Evolutionary conservation across 2,329 filamentous ascomycete species (phyloP).

Genomic region (Cryphonectria parasitica): DNA sequence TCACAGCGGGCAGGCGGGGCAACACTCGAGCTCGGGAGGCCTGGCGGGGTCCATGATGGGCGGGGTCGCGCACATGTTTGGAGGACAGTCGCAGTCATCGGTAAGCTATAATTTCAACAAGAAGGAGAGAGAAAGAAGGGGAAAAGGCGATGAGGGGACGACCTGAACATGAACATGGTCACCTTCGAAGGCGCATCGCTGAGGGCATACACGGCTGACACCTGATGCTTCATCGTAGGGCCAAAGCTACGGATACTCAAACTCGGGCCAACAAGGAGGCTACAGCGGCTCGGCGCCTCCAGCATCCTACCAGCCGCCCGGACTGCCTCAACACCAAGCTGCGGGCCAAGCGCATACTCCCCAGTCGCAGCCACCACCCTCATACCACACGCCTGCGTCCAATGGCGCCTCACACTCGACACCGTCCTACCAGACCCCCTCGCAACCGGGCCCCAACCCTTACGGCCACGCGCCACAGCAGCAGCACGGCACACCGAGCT

Average conservation of each 20-base stretch:
- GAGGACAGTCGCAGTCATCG: constrained; percentile 48
- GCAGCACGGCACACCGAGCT: constrained; percentile 29
- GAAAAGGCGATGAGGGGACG: no score
- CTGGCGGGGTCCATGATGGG: constrained; percentile 59
- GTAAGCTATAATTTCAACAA: constrained; percentile 37
- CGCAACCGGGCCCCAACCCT: constrained; percentile 26
- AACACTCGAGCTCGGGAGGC: constrained; percentile 44
- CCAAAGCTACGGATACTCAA: constrained; percentile 67
- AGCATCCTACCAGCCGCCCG: constrained; percentile 56
- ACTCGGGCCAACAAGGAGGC: constrained; percentile 54
- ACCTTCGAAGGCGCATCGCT: neutral
- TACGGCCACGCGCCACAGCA: constrained; percentile 36
- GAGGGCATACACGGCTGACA: neutral
- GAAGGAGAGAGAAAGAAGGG: neutral
- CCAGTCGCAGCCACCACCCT: constrained; percentile 22
- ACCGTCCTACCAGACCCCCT: constrained; percentile 28
- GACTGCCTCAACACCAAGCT: constrained; percentile 33
- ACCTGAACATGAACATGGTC: neutral
- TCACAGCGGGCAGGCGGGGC: constrained; percentile 50
- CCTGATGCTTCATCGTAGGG: neutral
- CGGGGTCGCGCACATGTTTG: constrained; percentile 57
- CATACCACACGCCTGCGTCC: constrained; percentile 33
- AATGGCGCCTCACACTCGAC: constrained; percentile 33
- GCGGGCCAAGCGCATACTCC: constrained; percentile 37
- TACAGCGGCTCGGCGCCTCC: constrained; percentile 68